A percentile compares a stretch with the other conserved stretches of the same genome.
These are phyloP conservation scores for Cinchona pubescens DNA, from an alignment of 257 asterid species.

Conservation along the genomic window DNA sequence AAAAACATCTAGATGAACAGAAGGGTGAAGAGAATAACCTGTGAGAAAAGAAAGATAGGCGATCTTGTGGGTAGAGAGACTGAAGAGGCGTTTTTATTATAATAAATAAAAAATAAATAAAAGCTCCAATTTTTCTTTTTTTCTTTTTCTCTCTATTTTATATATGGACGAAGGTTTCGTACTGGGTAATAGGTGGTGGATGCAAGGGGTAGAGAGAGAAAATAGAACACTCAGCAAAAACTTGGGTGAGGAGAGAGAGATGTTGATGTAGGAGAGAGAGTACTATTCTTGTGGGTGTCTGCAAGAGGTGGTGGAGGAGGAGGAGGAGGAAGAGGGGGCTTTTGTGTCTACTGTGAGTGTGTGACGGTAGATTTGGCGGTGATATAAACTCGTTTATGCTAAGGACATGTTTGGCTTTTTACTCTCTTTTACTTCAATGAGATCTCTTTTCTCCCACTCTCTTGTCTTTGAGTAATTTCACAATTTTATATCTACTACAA, in stretches of 20 bases:
- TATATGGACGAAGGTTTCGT: conserved; percentile 16
- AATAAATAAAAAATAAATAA: background rate
- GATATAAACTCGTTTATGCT: background rate
- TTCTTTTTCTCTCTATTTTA: background rate
- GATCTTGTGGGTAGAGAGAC: conserved; percentile 16
- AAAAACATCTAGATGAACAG: background rate
- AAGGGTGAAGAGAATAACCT: conserved; percentile 5
- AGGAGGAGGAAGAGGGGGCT: too few species aligned
- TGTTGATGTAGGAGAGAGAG: background rate
- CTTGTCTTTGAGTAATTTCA: too few species aligned
- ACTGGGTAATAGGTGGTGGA: background rate
- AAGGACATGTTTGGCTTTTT: background rate
- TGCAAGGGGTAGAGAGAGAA: background rate
- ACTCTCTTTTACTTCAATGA: too few species aligned
- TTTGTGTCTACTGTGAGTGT: too few species aligned
- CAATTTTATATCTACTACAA: too few species aligned
- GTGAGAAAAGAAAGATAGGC: background rate
- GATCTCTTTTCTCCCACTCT: too few species aligned
- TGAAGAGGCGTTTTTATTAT: conserved; percentile 15
- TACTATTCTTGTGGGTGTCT: background rate
- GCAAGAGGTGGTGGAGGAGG: background rate
- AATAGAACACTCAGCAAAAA: background rate
- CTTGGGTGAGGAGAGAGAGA: background rate
- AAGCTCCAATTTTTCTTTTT: background rate
- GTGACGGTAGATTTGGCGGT: background rate